Evolutionary conservation across 257 asterid genomes (phyloP), one percentile per base, ranked within the genome.

Genomic region (Fraxinus americana): DNA sequence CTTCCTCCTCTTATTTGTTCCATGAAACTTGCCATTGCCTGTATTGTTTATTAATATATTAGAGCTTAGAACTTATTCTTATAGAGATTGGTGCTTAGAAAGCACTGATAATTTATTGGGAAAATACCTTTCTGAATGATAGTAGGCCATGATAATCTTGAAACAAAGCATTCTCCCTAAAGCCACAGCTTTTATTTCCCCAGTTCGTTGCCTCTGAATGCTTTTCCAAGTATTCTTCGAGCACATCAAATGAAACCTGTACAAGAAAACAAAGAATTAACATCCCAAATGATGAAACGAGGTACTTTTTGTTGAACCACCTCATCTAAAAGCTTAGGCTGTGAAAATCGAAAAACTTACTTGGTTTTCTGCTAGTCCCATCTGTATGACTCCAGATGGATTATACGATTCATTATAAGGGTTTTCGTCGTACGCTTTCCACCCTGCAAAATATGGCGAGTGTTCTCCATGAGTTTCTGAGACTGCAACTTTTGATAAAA

Each of bases 401-500:
- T 70, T 70, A 19, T 36, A 21, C 19, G 29, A 36, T 45, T 70
- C 74, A 8, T 70, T 5, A 38, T 36, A 70, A 70, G 74, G 74
- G 74, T 70, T 35, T 70, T 70, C 57, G 30, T 70, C 74, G 9
- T 70, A 70, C 29, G 59, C 74, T 70, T 70, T 70, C 74, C 74
- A 70, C 9, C 74, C 74, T 10, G 74, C 74, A 21, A 70, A 70
- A 70, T 70, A 70, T 5, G 74, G 74, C 2, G 90, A 87, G 63
- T 87, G 81, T 80, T 87, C 90, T 54, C 90, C 90, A 74, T 87
- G 90, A 61, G 90, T 83, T 71, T 87, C 85, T 25, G 90, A 85
- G 3, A 82, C 81, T 5, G 89, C 90, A 35, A 87, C 35, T 70
- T 79, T 79, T 1, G 90, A 87, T 17, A 87, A 71, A 69, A 45